phyloP scores from a whole-genome alignment of 2,329 filamentous ascomycete species.

The Periconia sp. region DNA sequence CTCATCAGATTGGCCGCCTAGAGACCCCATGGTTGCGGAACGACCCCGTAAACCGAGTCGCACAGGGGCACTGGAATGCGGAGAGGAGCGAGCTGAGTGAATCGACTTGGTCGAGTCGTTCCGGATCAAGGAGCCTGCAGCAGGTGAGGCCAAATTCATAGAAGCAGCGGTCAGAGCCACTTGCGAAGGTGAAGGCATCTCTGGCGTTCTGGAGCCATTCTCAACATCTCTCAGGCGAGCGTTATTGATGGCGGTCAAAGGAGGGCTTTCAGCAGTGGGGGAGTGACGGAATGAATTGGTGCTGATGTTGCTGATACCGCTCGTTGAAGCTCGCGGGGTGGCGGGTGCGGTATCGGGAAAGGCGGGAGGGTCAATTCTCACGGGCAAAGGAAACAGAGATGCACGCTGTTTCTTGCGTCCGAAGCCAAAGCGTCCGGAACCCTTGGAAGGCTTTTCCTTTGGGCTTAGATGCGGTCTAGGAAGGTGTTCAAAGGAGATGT shows the following conservation, averaged over 20 bases:
- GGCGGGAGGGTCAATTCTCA: slow-evolving; percentile 62
- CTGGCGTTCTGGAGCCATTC: slow-evolving; percentile 33
- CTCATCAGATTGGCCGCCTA: slow-evolving; percentile 72
- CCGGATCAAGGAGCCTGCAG: slow-evolving; percentile 52
- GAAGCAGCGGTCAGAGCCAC: slow-evolving; percentile 54
- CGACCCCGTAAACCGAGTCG: slow-evolving; percentile 68
- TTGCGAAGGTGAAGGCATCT: slow-evolving; percentile 54
- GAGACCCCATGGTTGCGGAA: slow-evolving; percentile 87
- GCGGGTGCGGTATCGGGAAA: slow-evolving; percentile 46
- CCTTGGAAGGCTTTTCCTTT: slow-evolving; percentile 53
- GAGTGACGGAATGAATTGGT: slow-evolving; percentile 34
- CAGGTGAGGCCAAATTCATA: slow-evolving; percentile 50
- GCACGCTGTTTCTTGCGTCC: slow-evolving; percentile 70
- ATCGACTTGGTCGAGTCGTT: slow-evolving; percentile 66
- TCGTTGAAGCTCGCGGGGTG: slow-evolving; percentile 48
- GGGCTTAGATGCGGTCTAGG: slow-evolving; percentile 53
- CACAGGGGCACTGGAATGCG: slow-evolving; percentile 60
- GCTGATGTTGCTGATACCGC: slow-evolving; percentile 40
- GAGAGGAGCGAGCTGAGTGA: slow-evolving; percentile 63
- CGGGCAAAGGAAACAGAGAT: slow-evolving; percentile 85
- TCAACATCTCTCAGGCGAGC: slow-evolving; percentile 16
- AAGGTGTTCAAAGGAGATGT: slow-evolving; percentile 39
- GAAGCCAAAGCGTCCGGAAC: slow-evolving; percentile 69
- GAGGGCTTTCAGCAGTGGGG: slow-evolving; percentile 44
- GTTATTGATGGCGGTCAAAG: slow-evolving; percentile 38